Conservation (phyloP, 768 basidiomycete species). For the Pleurotus citrinopileatus region DNA sequence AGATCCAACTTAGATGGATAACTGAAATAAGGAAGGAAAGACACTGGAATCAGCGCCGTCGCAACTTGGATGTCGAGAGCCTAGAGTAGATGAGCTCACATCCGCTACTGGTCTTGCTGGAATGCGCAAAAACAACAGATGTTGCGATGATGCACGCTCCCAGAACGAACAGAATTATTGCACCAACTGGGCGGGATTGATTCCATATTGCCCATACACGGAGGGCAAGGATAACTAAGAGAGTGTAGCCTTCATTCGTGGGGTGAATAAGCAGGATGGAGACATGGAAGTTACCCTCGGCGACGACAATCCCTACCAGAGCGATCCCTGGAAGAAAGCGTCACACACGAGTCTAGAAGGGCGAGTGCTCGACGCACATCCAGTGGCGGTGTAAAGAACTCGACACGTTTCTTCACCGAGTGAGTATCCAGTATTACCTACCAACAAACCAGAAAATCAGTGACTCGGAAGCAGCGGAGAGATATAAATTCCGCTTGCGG, state of each 20-base stretch:
- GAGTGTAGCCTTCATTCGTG: neutral
- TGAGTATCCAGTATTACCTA: neutral
- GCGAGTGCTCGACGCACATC: neutral
- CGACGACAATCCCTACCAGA: neutral
- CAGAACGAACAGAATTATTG: neutral
- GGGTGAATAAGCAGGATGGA: neutral
- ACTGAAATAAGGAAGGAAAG: no score
- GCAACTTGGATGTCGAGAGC: no score
- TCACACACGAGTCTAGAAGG: no score
- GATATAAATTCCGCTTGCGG: neutral
- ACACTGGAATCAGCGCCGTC: no score
- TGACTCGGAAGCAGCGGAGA: neutral
- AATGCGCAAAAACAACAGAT: neutral
- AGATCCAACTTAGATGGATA: neutral
- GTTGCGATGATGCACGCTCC: neutral
- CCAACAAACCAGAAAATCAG: neutral
- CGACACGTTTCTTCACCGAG: neutral
- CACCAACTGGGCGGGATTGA: neutral
- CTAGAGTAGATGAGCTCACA: no score
- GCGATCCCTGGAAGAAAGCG: neutral
- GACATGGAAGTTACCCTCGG: neutral
- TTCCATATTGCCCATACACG: slow-evolving; percentile 1
- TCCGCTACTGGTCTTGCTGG: neutral
- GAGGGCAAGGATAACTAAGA: neutral
- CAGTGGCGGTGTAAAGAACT: neutral